A percentile compares a stretch with the other conserved stretches of the same genome.
Conservation (phyloP, 2,329 filamentous ascomycete species). For the Botrytis galanthina region DNA sequence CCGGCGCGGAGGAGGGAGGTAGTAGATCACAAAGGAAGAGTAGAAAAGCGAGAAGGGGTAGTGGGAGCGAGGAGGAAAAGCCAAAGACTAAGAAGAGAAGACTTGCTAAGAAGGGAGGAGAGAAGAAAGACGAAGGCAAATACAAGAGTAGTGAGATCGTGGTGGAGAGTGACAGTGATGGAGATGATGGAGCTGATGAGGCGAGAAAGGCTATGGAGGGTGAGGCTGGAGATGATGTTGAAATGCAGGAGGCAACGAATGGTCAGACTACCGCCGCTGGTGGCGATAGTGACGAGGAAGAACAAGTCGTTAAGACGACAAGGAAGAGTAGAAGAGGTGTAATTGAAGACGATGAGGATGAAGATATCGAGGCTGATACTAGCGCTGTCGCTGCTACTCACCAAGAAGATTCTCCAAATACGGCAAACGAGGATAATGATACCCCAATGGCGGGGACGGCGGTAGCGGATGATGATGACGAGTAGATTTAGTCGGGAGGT, state of each 20-base stretch:
- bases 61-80: conserved; percentile 39
- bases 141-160: conserved; percentile 40
- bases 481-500: background rate
- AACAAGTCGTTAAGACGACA: conserved; percentile 28
- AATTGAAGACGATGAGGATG: conserved; percentile 37
- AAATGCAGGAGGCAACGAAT: conserved; percentile 23
- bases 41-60: conserved; percentile 32
- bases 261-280: background rate
- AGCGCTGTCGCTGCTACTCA: conserved; percentile 9
- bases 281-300: conserved; percentile 32
- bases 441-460: conserved; percentile 36
- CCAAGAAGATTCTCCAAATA: conserved; percentile 31
- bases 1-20: conserved; percentile 30
- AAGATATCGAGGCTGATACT: conserved; percentile 35
- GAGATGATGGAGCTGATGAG: conserved; percentile 35
- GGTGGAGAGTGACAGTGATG: conserved; percentile 39
- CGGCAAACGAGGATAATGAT: conserved; percentile 34
- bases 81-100: conserved; percentile 39
- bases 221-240: conserved; percentile 24
- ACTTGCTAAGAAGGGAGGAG: conserved; percentile 35
- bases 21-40: conserved; percentile 10
- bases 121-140: conserved; percentile 35
- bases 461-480: conserved; percentile 25
- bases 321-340: conserved; percentile 34
- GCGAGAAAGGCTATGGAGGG: conserved; percentile 30